These are phyloP conservation scores for Neurospora tetrasperma DNA, from an alignment of 495 filamentous ascomycete species.

Conservation along the genomic window DNA sequence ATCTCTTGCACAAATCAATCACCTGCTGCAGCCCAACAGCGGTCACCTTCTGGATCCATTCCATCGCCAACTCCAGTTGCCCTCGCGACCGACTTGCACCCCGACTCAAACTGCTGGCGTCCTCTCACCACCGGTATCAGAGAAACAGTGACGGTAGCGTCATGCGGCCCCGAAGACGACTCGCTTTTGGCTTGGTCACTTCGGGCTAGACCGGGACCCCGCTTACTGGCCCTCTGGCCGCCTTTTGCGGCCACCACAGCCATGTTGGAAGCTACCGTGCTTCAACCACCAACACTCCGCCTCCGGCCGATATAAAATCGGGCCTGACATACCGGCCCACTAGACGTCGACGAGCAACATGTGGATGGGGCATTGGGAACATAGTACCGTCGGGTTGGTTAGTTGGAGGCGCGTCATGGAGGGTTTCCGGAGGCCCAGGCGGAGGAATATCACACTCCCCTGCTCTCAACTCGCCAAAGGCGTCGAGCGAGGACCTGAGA, in stretches of 20 bases:
- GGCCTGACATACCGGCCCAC: not conserved
- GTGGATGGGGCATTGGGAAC: not conserved
- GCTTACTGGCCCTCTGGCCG: not conserved
- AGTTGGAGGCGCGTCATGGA: not conserved
- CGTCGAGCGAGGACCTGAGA: not conserved
- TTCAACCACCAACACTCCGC: not conserved
- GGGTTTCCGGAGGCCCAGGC: not conserved
- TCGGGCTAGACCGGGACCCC: not conserved
- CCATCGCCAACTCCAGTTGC: not conserved
- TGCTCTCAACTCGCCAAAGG: not conserved
- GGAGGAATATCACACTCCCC: not conserved
- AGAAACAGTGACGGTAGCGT: not conserved
- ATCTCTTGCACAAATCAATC: not conserved
- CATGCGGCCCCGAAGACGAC: not conserved
- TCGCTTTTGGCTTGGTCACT: not conserved
- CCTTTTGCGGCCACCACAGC: not conserved
- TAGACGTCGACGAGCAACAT: not conserved
- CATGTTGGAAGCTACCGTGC: not conserved
- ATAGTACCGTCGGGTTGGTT: not conserved
- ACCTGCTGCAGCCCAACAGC: not conserved
- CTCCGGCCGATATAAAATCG: not conserved
- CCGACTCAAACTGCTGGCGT: not conserved
- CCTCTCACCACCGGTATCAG: not conserved
- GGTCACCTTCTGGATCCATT: not conserved
- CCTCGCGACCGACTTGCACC: not conserved